Percentiles rank a stretch among this genome's conserved stretches.
These are phyloP conservation scores for Knufia fluminis DNA, from an alignment of 2,329 filamentous ascomycete species.

Conservation along the genomic window DNA sequence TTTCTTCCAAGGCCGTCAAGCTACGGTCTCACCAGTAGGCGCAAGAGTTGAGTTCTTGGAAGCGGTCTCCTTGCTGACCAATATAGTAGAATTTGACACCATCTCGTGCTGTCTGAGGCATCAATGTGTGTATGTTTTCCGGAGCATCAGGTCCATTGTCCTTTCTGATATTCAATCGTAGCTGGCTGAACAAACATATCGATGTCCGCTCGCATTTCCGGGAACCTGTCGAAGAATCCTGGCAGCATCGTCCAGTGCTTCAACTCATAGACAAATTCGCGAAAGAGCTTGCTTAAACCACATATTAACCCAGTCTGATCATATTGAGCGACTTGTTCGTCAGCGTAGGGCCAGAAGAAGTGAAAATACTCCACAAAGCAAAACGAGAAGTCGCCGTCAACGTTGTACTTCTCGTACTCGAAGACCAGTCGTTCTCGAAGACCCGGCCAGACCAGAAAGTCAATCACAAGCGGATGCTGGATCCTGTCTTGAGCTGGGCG, in stretches of 20 bases:
- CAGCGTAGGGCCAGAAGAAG: constrained; percentile 21
- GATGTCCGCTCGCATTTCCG: constrained; percentile 22
- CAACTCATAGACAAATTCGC: constrained; percentile 19
- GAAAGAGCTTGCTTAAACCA: constrained; percentile 17
- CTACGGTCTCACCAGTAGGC: too few relatives aligned
- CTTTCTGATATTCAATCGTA: not conserved
- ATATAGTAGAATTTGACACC: too few relatives aligned
- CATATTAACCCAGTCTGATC: constrained; percentile 13
- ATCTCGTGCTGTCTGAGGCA: too few relatives aligned
- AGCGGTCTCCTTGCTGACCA: too few relatives aligned
- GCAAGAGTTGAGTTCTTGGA: too few relatives aligned
- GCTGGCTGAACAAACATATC: constrained; percentile 12
- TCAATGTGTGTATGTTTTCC: not conserved
- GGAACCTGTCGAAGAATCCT: constrained; percentile 19
- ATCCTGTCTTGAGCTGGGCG: constrained; percentile 20
- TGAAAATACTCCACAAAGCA: constrained; percentile 21
- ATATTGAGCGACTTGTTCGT: constrained; percentile 17
- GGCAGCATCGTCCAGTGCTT: constrained; percentile 23
- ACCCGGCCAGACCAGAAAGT: constrained; percentile 19
- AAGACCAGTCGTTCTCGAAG: constrained; percentile 21
- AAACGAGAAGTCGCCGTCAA: constrained; percentile 17
- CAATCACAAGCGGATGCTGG: constrained; percentile 21
- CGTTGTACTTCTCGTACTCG: constrained; percentile 20
- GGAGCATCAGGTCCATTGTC: not conserved
- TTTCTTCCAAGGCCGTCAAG: not conserved